A percentile compares a stretch with the other conserved stretches of the same genome.
Evolutionary conservation across 352 stramenopile genomes (phyloP).

Genomic region (Phytophthora cajani): DNA sequence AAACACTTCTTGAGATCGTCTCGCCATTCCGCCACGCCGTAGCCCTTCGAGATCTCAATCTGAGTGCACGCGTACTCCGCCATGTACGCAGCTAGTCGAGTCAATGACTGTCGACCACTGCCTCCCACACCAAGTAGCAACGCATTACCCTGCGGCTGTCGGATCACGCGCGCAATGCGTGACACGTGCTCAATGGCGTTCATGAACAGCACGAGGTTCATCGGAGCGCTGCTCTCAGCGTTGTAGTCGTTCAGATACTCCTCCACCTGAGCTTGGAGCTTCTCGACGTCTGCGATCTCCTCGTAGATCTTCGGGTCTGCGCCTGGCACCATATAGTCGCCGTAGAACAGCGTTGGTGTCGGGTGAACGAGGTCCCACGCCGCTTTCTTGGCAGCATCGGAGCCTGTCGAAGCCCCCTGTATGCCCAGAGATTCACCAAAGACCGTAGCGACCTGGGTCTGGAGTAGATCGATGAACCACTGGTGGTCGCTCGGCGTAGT

Average conservation of each 20-base stretch:
- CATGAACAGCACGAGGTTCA: slow-evolving; percentile 91
- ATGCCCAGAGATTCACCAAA: slow-evolving; percentile 62
- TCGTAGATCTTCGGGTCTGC: slow-evolving; percentile 93
- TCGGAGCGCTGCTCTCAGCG: slow-evolving; percentile 83
- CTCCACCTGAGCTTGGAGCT: slow-evolving; percentile 78
- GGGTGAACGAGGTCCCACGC: slow-evolving; percentile 76
- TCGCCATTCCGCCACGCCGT: slow-evolving; percentile 92
- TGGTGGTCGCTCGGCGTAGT: slow-evolving; percentile 73
- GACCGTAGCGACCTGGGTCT: slow-evolving; percentile 55
- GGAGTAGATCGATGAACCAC: slow-evolving; percentile 81
- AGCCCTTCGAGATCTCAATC: slow-evolving; percentile 96
- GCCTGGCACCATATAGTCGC: slow-evolving; percentile 93
- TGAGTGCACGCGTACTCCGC: slow-evolving; percentile 93
- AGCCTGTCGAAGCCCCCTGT: slow-evolving; percentile 8
- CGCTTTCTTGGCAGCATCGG: slow-evolving; percentile 38
- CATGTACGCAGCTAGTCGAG: slow-evolving; percentile 92
- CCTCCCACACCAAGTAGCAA: slow-evolving; percentile 94
- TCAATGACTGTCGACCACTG: slow-evolving; percentile 92
- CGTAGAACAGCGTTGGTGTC: slow-evolving; percentile 79
- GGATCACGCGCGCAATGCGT: slow-evolving; percentile 81
- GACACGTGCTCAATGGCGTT: slow-evolving; percentile 91
- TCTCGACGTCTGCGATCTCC: slow-evolving; percentile 89
- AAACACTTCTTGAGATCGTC: slow-evolving; percentile 94
- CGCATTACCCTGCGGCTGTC: slow-evolving; percentile 89
- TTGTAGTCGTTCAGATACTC: slow-evolving; percentile 92